A percentile compares a stretch with the other conserved stretches of the same genome.
phyloP scores from a whole-genome alignment of 2,329 filamentous ascomycete genomes.

The Metarhizium guizhouense region DNA sequence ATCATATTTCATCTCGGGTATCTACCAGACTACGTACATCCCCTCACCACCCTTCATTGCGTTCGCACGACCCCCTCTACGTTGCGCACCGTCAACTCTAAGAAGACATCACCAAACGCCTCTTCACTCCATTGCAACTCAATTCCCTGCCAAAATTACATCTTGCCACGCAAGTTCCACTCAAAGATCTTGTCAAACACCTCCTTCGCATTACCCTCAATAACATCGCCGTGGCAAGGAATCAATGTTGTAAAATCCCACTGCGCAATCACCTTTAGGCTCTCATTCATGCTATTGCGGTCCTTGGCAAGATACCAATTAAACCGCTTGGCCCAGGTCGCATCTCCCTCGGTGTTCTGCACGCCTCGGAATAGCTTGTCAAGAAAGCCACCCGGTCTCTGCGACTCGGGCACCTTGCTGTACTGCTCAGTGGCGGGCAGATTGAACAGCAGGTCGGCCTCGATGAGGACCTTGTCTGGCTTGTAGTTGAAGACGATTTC shows the following conservation, averaged over 20 bases:
- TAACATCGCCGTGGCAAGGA: constrained; percentile 87
- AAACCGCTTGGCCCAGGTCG: constrained; percentile 71
- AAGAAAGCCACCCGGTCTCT: constrained; percentile 25
- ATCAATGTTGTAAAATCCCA: constrained; percentile 87
- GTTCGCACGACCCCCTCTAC: neutral
- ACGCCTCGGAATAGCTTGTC: constrained; percentile 40
- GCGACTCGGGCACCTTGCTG: constrained; percentile 47
- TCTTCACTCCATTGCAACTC: neutral
- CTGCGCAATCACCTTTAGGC: constrained; percentile 55
- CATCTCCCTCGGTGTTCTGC: constrained; percentile 52
- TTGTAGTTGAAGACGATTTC: constrained; percentile 84
- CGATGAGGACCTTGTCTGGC: constrained; percentile 68
- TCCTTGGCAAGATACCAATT: constrained; percentile 68
- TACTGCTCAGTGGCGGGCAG: constrained; percentile 83
- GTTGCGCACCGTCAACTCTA: neutral
- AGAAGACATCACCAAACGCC: neutral
- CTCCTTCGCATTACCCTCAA: constrained; percentile 65
- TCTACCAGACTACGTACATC: neutral
- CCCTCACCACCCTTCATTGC: neutral
- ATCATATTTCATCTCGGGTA: neutral
- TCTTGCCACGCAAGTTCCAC: constrained; percentile 60
- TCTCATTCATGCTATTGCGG: constrained; percentile 59
- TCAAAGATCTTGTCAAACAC: constrained; percentile 70
- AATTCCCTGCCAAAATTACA: constrained; percentile 6
- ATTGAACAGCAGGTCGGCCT: constrained; percentile 91